Conservation (phyloP, 176 grass and related monocot species). For the Pontederia paniculata region DNA sequence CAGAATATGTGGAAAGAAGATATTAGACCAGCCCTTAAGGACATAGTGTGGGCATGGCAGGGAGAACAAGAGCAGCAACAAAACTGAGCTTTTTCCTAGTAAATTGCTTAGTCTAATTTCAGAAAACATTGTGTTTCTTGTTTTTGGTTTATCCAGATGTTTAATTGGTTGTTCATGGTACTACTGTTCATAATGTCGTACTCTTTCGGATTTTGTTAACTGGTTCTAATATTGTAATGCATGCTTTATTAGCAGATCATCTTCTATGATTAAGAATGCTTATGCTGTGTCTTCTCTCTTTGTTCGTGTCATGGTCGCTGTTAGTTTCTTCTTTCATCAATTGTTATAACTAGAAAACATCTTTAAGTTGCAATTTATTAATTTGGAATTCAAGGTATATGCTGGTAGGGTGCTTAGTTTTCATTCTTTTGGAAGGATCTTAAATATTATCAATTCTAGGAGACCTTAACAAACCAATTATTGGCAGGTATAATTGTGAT, state of each 20-base stretch:
- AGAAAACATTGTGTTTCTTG: background rate
- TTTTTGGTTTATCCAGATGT: background rate
- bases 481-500: too few relatives aligned
- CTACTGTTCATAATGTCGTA: background rate
- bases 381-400: too few relatives aligned
- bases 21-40: conserved; percentile 56
- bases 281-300: too few relatives aligned
- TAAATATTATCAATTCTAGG: too few relatives aligned
- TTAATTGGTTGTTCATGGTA: background rate
- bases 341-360: too few relatives aligned
- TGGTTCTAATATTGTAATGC: background rate
- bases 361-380: too few relatives aligned
- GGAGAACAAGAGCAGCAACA: conserved; percentile 32
- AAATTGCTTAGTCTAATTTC: background rate
- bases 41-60: conserved; percentile 92
- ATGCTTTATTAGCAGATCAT: background rate
- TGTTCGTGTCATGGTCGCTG: too few relatives aligned
- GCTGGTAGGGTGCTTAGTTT: too few relatives aligned
- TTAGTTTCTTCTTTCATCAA: too few relatives aligned
- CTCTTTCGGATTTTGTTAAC: background rate
- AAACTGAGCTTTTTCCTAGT: background rate
- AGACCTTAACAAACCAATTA: too few relatives aligned
- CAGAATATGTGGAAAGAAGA: conserved; percentile 45
- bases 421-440: too few relatives aligned
- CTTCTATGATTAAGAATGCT: too few relatives aligned